phyloP scores from a whole-genome alignment of 2,329 filamentous ascomycete species.

The Juglanconis oblonga region DNA sequence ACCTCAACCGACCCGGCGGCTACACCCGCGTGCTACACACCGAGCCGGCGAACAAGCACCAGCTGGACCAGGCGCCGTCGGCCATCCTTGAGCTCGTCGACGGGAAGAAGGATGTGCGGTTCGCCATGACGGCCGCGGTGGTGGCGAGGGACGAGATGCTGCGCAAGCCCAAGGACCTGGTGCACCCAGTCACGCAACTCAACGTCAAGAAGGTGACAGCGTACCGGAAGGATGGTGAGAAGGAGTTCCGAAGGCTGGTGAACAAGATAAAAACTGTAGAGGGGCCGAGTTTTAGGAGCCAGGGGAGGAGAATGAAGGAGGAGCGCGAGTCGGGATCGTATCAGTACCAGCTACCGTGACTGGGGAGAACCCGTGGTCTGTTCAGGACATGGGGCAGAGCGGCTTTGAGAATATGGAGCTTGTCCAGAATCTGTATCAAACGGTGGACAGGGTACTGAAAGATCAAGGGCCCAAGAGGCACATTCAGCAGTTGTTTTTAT shows the following conservation, averaged over 20 bases:
- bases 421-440: too few relatives aligned
- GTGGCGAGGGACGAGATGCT: slow-evolving; percentile 63
- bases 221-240: slow-evolving; percentile 65
- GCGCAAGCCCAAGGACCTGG: slow-evolving; percentile 45
- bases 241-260: slow-evolving; percentile 66
- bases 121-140: slow-evolving; percentile 86
- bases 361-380: too few relatives aligned
- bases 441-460: too few relatives aligned
- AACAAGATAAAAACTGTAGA: slow-evolving; percentile 34
- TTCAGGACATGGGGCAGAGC: too few relatives aligned
- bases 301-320: slow-evolving; percentile 4
- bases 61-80: slow-evolving; percentile 78
- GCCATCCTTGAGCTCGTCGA: slow-evolving; percentile 95
- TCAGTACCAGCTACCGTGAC: too few relatives aligned
- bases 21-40: slow-evolving; percentile 94
- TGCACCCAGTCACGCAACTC: slow-evolving; percentile 67
- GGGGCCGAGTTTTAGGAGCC: background rate
- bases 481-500: too few relatives aligned
- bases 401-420: too few relatives aligned
- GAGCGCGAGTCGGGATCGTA: slow-evolving; percentile 20
- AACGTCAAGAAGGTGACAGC: slow-evolving; percentile 83
- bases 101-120: slow-evolving; percentile 88
- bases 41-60: slow-evolving; percentile 80
- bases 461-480: too few relatives aligned
- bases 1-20: slow-evolving; percentile 75